A percentile compares a stretch with the other conserved stretches of the same genome.
Evolutionary conservation across 2,329 filamentous ascomycete genomes (phyloP).

Genomic region (Aspergillus sp.): DNA sequence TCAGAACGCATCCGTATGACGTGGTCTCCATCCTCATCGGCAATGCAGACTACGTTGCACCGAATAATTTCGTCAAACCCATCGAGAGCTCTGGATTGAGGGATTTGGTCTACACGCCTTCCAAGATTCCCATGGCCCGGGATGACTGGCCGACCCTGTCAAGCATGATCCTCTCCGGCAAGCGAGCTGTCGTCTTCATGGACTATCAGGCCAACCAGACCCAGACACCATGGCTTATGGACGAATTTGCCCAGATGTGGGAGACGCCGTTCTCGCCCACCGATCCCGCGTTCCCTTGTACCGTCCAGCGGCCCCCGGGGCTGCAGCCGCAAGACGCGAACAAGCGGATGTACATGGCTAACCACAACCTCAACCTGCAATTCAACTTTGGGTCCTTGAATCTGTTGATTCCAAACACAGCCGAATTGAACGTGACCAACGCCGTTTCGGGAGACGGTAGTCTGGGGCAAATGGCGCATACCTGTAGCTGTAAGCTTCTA

Average conservation of each 20-base stretch:
- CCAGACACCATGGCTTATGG: constrained; percentile 71
- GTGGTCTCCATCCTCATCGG: constrained; percentile 80
- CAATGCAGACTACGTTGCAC: constrained; percentile 67
- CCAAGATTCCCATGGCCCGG: constrained; percentile 60
- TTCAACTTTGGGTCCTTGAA: constrained; percentile 57
- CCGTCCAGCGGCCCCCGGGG: constrained; percentile 64
- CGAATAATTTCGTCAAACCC: constrained; percentile 56
- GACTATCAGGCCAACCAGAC: constrained; percentile 78
- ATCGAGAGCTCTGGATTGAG: constrained; percentile 65
- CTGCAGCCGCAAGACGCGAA: constrained; percentile 47
- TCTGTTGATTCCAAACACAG: constrained; percentile 64
- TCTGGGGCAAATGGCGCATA: constrained; percentile 55
- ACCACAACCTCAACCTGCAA: constrained; percentile 83
- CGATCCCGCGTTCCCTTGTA: constrained; percentile 65
- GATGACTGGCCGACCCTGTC: constrained; percentile 77
- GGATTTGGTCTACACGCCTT: constrained; percentile 65
- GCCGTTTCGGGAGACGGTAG: constrained; percentile 56
- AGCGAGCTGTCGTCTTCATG: constrained; percentile 71
- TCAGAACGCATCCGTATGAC: constrained; percentile 69
- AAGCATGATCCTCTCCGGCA: constrained; percentile 61
- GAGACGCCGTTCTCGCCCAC: constrained; percentile 79
- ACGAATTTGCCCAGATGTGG: constrained; percentile 84
- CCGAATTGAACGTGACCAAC: constrained; percentile 64
- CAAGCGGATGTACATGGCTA: constrained; percentile 68
- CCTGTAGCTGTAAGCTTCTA: constrained; percentile 47